Evolutionary conservation across 106 monocot genomes (phyloP), one percentile per base, ranked within the genome.

Genomic region (Platanthera guangdongensis): DNA sequence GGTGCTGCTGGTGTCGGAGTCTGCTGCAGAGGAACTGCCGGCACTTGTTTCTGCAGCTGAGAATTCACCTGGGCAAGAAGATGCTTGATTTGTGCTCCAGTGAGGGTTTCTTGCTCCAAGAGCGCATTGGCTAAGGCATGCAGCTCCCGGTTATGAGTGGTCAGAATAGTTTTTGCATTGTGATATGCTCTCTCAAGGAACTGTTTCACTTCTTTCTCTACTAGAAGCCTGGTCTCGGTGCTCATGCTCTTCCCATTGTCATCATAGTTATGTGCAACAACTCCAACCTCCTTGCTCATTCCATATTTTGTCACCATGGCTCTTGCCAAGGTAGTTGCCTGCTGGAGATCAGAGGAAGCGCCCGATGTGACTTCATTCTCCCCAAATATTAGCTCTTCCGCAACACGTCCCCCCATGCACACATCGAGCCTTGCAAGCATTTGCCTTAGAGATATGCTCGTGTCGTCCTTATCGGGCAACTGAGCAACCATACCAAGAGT

Each of bases 221-320:
- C 90, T 3, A 92, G 82, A n/a, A 88, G 80, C 51, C 94, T 90
- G 6, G 99, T 99, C 19, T 99, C 92, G 0, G 88, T 92, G 82
- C 99, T 99, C 92, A 99, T 94, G 83, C 90, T 94, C 83, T 87
- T 99, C 32, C 99, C 99, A 78, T 94, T 88, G 68, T 99, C 92
- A 51, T 90, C 82, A 6, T 92, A 99, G 70, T 94, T 87, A 83
- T 99, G 93, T 2, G 90, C 49, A 4, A 94, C 99, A 21, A 99
- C 60, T 16, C 99, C 99, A 8, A 92, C 88, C 75, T 88, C 53
- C 81, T 90, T 88, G 83, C 99, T 88, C 99, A 99, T 99, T 3
- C 99, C 99, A 71, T 88, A 99, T 53, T 94, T 94, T 6, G 94
- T 99, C 50, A 99, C 92, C 99, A 99, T 99, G 7, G 92, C 88